Evolutionary conservation across 768 basidiomycete species (phyloP).

Genomic region (Mycena galericulata): DNA sequence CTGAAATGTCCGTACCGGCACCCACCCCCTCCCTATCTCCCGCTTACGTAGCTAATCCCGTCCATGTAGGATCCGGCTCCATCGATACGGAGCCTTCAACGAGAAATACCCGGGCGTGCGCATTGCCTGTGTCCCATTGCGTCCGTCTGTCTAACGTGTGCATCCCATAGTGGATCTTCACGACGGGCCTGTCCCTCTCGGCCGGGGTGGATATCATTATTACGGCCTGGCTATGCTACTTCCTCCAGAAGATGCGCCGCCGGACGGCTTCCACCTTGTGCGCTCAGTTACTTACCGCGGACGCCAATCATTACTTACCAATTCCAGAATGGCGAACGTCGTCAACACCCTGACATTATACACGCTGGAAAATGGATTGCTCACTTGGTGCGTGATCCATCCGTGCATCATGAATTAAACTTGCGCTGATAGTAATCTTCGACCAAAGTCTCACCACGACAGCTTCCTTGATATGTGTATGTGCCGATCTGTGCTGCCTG

Average conservation of each 20-base stretch:
- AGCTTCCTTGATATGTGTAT: slow-evolving; percentile 50
- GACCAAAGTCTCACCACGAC: slow-evolving; percentile 43
- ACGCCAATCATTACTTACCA: too few species aligned
- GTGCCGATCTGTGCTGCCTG: too few species aligned
- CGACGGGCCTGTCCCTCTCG: slow-evolving; percentile 53
- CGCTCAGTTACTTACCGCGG: too few species aligned
- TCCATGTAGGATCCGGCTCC: slow-evolving; percentile 12
- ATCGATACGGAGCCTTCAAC: slow-evolving; percentile 9
- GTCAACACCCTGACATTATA: slow-evolving; percentile 49
- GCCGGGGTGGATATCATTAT: slow-evolving; percentile 50
- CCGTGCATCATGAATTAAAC: too few species aligned
- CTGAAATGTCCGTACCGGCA: slow-evolving; percentile 21
- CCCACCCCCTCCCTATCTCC: background rate
- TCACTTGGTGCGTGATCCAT: slow-evolving; percentile 40
- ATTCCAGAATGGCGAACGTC: slow-evolving; percentile 49
- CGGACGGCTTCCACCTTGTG: slow-evolving; percentile 29
- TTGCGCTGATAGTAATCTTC: background rate
- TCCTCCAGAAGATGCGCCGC: slow-evolving; percentile 40
- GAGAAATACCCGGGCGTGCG: slow-evolving; percentile 22
- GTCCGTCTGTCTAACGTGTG: background rate
- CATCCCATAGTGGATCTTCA: slow-evolving; percentile 50
- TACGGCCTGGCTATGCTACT: slow-evolving; percentile 47
- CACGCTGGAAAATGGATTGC: slow-evolving; percentile 51
- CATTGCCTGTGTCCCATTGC: background rate
- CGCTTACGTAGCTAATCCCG: background rate